A percentile compares a stretch with the other conserved stretches of the same genome.
Conservation (phyloP, 2,329 filamentous ascomycete species). For the Fusarium paranaense region DNA sequence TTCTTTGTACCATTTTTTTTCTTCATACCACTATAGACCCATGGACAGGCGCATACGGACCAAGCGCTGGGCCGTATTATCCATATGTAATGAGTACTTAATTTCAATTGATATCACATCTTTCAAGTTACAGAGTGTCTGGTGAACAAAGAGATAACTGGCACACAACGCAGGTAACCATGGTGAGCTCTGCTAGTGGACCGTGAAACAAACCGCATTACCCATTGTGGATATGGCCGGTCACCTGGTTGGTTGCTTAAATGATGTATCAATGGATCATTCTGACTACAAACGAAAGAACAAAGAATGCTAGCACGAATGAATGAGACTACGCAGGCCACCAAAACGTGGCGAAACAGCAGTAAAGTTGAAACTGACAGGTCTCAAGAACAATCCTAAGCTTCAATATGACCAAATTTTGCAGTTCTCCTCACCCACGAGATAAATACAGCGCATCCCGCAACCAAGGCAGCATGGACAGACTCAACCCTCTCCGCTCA, state of each 20-base stretch:
- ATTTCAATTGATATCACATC: slow-evolving; percentile 29
- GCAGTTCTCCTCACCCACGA: background rate
- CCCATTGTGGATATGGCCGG: background rate
- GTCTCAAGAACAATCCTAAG: slow-evolving; percentile 12
- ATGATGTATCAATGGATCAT: slow-evolving; percentile 20
- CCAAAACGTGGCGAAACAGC: slow-evolving; percentile 18
- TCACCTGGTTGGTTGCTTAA: background rate
- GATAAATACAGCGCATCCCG: slow-evolving; percentile 17
- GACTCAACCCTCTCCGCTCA: background rate
- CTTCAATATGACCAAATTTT: background rate
- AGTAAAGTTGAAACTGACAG: background rate
- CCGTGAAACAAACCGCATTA: background rate
- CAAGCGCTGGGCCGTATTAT: slow-evolving; percentile 56
- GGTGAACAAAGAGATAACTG: slow-evolving; percentile 10
- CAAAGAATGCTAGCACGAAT: background rate
- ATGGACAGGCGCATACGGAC: slow-evolving; percentile 45
- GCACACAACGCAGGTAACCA: background rate
- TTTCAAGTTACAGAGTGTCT: background rate
- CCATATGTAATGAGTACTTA: slow-evolving; percentile 43
- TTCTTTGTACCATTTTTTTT: slow-evolving; percentile 24
- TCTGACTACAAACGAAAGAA: slow-evolving; percentile 12
- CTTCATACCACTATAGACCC: slow-evolving; percentile 24
- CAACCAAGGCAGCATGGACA: background rate
- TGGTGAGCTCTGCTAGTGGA: background rate
- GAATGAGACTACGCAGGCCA: background rate